Evolutionary conservation across 2,329 filamentous ascomycete genomes (phyloP).

Genomic region (Claviceps sp.): DNA sequence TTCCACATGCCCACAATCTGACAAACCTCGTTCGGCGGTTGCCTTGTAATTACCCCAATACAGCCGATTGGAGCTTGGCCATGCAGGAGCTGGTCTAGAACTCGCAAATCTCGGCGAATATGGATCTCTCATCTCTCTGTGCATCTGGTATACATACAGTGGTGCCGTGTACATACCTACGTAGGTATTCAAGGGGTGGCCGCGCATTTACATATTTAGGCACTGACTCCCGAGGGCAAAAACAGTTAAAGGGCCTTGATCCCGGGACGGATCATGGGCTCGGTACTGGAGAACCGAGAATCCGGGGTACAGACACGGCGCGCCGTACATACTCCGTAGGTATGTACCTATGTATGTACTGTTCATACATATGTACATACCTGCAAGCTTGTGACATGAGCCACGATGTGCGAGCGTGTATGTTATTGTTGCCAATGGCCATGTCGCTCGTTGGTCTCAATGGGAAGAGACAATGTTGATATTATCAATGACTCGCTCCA

Average conservation of each 20-base stretch:
- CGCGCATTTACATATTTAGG: too few relatives aligned
- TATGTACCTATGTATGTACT: neutral
- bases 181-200: too few relatives aligned
- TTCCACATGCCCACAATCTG: neutral
- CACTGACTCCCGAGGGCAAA: too few relatives aligned
- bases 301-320: conserved; percentile 3
- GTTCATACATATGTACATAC: neutral
- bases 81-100: neutral
- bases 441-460: neutral
- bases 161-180: neutral
- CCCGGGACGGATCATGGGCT: neutral
- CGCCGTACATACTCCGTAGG: too few relatives aligned
- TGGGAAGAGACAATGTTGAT: neutral
- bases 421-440: neutral
- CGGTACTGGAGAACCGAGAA: neutral
- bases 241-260: neutral
- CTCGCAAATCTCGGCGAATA: neutral
- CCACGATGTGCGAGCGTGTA: neutral
- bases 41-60: neutral
- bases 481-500: neutral
- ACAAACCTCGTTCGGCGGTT: neutral
- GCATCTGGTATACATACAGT: neutral
- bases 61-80: neutral
- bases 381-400: neutral
- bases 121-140: neutral